Evolutionary conservation across 2,329 filamentous ascomycete genomes (phyloP), one percentile per base, ranked within the genome.

Genomic region (Aureobasidium sp.): DNA sequence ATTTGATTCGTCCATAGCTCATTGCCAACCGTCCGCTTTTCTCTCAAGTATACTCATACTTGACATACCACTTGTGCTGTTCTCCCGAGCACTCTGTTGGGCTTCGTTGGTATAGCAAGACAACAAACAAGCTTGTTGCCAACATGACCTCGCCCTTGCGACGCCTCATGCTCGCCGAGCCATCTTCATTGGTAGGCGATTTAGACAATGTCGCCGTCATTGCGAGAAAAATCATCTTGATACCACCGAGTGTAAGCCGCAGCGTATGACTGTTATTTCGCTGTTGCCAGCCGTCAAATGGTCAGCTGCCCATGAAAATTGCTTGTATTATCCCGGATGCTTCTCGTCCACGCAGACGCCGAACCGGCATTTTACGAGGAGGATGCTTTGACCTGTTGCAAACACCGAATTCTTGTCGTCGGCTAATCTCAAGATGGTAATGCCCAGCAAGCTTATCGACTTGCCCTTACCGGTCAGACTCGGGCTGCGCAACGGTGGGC

Each of bases 171-270:
- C 7, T 46, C 55, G 15, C 41, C 55, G 34, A 56, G 29, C 20
- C 55, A 37, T 39, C 43, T 36, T 41, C 41, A 55, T 55, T 12
- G 20, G 20, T 20, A 27, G 26, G n/a, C 51, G 12, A 17, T 9
- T 5, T 20, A 27, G 29, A 50, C 32, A 59, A 48, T 50, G 24
- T 59, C 56, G 56, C 56, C 56, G 56, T 59, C 56, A 59, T 59
- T 29, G 15, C 17, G 17, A 32, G 34, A 27, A 27, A 50, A n/a
- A 12, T 47, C 41, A 29, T 59, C 41, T 59, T 20, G 32, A 24
- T 59, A 29, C 34, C 32, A 50, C 56, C 56, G 44, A 59, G 44
- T 48, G 44, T 15, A 48, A 59, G 56, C 56, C 56, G 56, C n/a
- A 37, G 17, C 39, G 43, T 59, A 59, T 50, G 56, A 59, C 56